Percentiles rank a stretch among this genome's conserved stretches.
Conservation (phyloP, 176 grass and related monocot species). For the Lolium rigidum region DNA sequence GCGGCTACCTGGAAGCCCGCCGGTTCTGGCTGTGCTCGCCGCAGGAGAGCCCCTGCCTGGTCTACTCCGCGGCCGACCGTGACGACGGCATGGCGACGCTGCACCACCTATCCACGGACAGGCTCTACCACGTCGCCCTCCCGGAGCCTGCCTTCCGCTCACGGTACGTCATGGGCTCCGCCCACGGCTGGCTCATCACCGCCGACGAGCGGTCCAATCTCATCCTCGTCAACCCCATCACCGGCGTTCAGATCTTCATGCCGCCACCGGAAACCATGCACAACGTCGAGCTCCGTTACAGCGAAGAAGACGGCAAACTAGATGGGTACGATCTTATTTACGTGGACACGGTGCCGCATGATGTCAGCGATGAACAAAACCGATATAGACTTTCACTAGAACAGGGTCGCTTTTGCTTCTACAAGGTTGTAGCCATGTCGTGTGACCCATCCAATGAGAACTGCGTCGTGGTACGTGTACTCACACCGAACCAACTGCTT, state of each 20-base stretch:
- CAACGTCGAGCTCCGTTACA: neutral
- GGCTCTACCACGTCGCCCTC: neutral
- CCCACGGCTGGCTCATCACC: neutral
- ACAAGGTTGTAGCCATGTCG: too few species aligned
- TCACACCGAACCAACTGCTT: too few species aligned
- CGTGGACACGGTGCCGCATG: too few species aligned
- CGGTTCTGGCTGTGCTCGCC: neutral
- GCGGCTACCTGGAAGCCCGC: neutral
- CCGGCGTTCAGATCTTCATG: neutral
- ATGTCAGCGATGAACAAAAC: too few species aligned
- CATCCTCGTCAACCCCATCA: neutral
- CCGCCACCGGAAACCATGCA: neutral
- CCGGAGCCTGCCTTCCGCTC: neutral
- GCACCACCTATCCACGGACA: neutral
- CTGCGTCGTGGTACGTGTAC: too few species aligned
- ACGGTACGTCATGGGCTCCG: neutral
- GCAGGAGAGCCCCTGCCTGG: neutral
- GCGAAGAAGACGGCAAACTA: too few species aligned
- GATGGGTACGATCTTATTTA: too few species aligned
- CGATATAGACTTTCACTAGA: too few species aligned
- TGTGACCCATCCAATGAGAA: too few species aligned
- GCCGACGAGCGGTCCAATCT: neutral
- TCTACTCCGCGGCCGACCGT: neutral
- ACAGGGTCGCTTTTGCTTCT: too few species aligned
- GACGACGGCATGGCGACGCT: neutral